A percentile compares a stretch with the other conserved stretches of the same genome.
Conservation (phyloP, 164 flowering plant species). For the Nymphaea colorata region DNA sequence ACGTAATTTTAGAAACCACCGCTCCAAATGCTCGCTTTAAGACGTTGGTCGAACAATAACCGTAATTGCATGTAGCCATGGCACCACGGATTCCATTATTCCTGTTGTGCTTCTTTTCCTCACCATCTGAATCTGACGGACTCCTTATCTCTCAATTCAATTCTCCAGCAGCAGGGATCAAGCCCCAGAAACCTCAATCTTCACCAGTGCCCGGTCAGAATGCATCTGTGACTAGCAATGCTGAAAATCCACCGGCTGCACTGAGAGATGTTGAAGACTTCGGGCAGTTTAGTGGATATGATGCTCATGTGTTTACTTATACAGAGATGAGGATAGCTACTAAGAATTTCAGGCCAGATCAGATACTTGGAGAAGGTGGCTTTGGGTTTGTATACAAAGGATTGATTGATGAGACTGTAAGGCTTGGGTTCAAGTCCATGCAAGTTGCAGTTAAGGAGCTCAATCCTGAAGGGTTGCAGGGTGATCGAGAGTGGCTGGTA, state of each 20-base stretch:
- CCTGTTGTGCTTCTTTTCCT: background rate
- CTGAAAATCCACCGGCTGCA: conserved; percentile 8
- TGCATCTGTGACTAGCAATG: background rate
- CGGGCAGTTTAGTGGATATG: conserved; percentile 44
- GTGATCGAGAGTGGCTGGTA: conserved; percentile 99
- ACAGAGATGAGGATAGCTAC: conserved; percentile 76
- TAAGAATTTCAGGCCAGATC: conserved; percentile 72
- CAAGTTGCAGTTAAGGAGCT: conserved; percentile 86
- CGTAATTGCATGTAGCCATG: background rate
- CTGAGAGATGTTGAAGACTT: conserved; percentile 64
- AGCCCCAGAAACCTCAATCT: background rate
- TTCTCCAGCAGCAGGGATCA: background rate
- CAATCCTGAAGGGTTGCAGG: conserved; percentile 76
- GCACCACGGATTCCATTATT: background rate
- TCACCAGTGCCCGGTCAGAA: background rate
- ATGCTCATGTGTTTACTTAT: conserved; percentile 57
- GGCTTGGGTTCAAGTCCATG: conserved; percentile 51
- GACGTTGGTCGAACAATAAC: background rate
- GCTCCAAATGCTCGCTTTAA: too few relatives aligned
- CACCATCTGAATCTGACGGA: background rate
- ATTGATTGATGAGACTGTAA: conserved; percentile 55
- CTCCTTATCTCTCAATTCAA: background rate
- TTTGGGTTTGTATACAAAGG: conserved; percentile 96
- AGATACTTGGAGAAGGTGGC: conserved; percentile 89
- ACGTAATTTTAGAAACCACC: too few relatives aligned